Evolutionary conservation across 768 basidiomycete genomes (phyloP).

Genomic region (Pleurotus tuber-regium): DNA sequence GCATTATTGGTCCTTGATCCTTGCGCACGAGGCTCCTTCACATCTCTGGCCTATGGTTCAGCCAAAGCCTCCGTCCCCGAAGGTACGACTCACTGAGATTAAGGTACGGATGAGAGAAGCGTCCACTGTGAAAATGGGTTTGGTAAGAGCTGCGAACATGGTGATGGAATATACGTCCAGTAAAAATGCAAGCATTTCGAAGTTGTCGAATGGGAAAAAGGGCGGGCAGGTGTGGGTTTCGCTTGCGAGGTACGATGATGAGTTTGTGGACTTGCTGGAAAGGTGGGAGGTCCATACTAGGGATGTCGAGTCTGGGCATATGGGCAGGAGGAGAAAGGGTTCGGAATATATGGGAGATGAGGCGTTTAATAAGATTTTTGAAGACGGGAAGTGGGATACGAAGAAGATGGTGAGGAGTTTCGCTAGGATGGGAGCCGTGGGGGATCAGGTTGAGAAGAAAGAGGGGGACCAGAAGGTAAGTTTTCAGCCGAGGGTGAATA

Average conservation of each 20-base stretch:
- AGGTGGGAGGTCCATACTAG: conserved; percentile 58
- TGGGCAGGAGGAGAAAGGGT: conserved; percentile 33
- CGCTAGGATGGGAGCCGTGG: conserved; percentile 52
- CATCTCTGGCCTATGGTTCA: conserved; percentile 40
- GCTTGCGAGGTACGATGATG: conserved; percentile 78
- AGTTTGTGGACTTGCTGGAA: conserved; percentile 60
- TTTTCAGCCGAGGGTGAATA: background rate
- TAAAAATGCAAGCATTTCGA: conserved; percentile 27
- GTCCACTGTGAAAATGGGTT: conserved; percentile 44
- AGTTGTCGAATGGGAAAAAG: conserved; percentile 21
- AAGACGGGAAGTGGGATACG: conserved; percentile 62
- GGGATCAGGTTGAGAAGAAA: conserved; percentile 26
- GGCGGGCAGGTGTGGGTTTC: conserved; percentile 63
- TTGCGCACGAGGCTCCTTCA: conserved; percentile 51
- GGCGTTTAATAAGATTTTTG: conserved; percentile 42
- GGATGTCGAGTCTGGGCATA: conserved; percentile 27
- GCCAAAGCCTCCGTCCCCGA: conserved; percentile 27
- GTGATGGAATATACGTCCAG: conserved; percentile 44
- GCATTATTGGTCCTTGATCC: conserved; percentile 72
- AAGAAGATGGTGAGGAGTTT: conserved; percentile 79
- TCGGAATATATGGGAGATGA: conserved; percentile 35
- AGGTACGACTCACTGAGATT: conserved; percentile 56
- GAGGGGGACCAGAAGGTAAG: conserved; percentile 33
- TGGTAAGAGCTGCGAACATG: conserved; percentile 57
- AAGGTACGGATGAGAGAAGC: conserved; percentile 59